Evolutionary conservation across 805 yeast genomes (phyloP), one percentile per base, ranked within the genome.

Genomic region (Kuraishia cidri): DNA sequence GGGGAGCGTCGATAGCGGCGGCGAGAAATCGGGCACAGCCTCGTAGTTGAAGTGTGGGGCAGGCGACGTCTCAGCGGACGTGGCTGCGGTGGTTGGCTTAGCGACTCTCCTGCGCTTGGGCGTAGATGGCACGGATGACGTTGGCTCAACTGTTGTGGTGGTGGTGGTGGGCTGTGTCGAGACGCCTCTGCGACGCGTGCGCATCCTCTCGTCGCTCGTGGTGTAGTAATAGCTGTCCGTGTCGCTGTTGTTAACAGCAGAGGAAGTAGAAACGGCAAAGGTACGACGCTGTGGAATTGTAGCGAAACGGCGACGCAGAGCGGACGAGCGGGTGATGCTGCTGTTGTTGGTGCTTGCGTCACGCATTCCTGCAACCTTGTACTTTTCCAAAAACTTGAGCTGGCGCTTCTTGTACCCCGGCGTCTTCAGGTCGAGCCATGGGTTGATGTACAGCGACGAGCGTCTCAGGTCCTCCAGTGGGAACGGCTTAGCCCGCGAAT

Each of bases 1-100:
- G 45, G 95, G 94, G 40, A 88, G 62, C 1, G 81, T 65, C 2
- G 64, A 47, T 10, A 73, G 43, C 13, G 81, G 65, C 3, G 97
- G 97, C n/a, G 85, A 75, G 56, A 67, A 86, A 55, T 87, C 95
- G 24, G 87, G 87, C 35, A 88, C 60, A 18, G 75, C 60, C 50
- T 77, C 81, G 67, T 83, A 84, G 36, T 73, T 75, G 36, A 66
- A 66, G n/a, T 69, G 62, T 31, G 72, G 70, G 37, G 61, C 65
- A 26, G 62, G 60, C 12, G 51, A 45, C 14, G 66, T 59, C n/a
- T 24, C 23, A 16, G 16, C 30, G 5, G 30, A 27, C 27, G 68
- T 53, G 1, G 69, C 56, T 18, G 68, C 58, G 35, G 56, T 55
- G 37, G 62, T 57, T 15, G 52, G 49, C 42, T 58, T 65, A 44